These are phyloP conservation scores for Leptodontidium sp. DNA, from an alignment of 2,329 filamentous ascomycete genomes.

Conservation along the genomic window DNA sequence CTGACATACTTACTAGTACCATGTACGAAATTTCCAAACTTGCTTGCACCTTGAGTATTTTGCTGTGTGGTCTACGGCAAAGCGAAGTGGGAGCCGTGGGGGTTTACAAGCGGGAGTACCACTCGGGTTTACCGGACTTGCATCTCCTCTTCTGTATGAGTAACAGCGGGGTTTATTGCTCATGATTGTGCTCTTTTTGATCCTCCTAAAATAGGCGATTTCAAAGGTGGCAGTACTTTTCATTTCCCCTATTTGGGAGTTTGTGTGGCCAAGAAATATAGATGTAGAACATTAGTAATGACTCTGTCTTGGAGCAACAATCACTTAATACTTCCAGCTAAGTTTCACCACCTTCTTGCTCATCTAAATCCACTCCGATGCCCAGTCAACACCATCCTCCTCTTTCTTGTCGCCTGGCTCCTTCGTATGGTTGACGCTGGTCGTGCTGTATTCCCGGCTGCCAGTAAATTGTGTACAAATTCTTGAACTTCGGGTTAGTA, in stretches of 20 bases:
- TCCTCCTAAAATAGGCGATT: too few species aligned
- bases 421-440: conserved; percentile 68
- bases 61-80: background rate
- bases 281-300: too few species aligned
- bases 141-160: background rate
- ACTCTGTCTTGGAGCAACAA: background rate
- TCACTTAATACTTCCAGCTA: conserved; percentile 43
- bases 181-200: too few species aligned
- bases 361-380: conserved; percentile 65
- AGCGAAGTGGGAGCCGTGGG: background rate
- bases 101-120: background rate
- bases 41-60: background rate
- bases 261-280: too few species aligned
- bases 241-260: too few species aligned
- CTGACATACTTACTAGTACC: background rate
- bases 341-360: conserved; percentile 62
- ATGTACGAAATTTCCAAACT: background rate
- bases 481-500: conserved; percentile 38
- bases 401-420: conserved; percentile 69
- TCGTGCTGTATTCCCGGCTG: conserved; percentile 66
- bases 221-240: too few species aligned
- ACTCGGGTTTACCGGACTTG: background rate
- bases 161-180: background rate
- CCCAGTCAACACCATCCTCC: conserved; percentile 66
- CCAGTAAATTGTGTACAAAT: conserved; percentile 69